These are phyloP conservation scores for Penicillium herquei DNA, from an alignment of 495 filamentous ascomycete genomes.

Conservation along the genomic window DNA sequence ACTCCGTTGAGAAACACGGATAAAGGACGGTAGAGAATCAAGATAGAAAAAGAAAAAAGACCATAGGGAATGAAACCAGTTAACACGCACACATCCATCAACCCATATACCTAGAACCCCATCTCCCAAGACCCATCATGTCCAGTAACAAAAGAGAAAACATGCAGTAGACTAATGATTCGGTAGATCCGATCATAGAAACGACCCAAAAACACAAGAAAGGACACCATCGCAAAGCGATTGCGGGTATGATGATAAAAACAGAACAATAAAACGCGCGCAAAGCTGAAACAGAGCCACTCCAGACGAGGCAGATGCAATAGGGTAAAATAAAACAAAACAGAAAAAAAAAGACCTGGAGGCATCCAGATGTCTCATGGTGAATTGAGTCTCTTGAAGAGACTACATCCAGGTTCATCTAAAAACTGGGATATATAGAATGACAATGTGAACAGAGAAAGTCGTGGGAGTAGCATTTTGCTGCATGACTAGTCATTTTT, in stretches of 20 bases:
- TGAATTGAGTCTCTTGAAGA: neutral
- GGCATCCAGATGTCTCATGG: neutral
- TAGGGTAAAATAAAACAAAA: slow-evolving; percentile 4
- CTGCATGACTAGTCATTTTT: slow-evolving; percentile 30
- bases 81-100: neutral
- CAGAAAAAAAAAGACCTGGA: neutral
- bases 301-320: slow-evolving; percentile 3
- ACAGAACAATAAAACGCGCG: slow-evolving; percentile 8
- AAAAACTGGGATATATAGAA: slow-evolving; percentile 23
- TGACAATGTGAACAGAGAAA: slow-evolving; percentile 17
- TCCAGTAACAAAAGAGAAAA: slow-evolving; percentile 10
- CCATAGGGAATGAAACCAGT: neutral
- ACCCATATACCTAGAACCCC: slow-evolving; percentile 12
- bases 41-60: slow-evolving; percentile 10
- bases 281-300: slow-evolving; percentile 9
- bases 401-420: slow-evolving; percentile 8
- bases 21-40: slow-evolving; percentile 4
- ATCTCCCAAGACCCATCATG: slow-evolving; percentile 16
- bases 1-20: slow-evolving; percentile 8
- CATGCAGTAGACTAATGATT: slow-evolving; percentile 12
- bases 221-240: slow-evolving; percentile 15
- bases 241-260: slow-evolving; percentile 28
- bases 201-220: slow-evolving; percentile 10
- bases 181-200: neutral
- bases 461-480: slow-evolving; percentile 17